Conservation (phyloP, 495 filamentous ascomycete genomes). For the Apiosordaria backusii region DNA sequence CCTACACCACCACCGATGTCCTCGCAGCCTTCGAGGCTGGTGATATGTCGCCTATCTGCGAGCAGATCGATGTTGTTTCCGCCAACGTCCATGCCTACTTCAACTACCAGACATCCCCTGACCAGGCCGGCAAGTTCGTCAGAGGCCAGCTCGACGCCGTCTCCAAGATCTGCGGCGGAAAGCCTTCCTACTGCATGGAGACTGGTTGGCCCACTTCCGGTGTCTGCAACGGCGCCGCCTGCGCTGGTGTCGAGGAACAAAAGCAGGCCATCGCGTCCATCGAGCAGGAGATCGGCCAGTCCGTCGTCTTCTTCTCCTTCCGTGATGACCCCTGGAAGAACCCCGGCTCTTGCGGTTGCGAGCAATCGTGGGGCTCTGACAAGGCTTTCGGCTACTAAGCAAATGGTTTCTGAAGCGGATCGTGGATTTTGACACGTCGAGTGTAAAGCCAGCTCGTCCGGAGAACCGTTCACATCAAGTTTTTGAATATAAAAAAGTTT, state of each 20-base stretch:
- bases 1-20: conserved; percentile 82
- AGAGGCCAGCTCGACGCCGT: conserved; percentile 61
- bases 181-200: conserved; percentile 74
- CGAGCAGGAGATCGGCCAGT: conserved; percentile 46
- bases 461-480: conserved; percentile 1
- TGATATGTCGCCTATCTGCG: conserved; percentile 60
- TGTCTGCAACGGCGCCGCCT: conserved; percentile 63
- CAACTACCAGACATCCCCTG: conserved; percentile 61
- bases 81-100: conserved; percentile 93
- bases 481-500: conserved; percentile 10
- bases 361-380: conserved; percentile 73
- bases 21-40: conserved; percentile 62
- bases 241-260: conserved; percentile 67
- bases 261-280: conserved; percentile 65
- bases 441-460: neutral
- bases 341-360: conserved; percentile 64
- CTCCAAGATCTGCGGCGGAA: conserved; percentile 62
- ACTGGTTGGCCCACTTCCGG: conserved; percentile 83
- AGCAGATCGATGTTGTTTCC: conserved; percentile 69
- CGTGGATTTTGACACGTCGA: neutral
- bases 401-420: neutral
- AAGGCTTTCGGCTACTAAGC: conserved; percentile 47
- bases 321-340: conserved; percentile 80
- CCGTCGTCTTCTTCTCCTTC: conserved; percentile 76
- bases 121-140: conserved; percentile 70